phyloP scores from a whole-genome alignment of 768 basidiomycete species.

The Crucibulum laeve region DNA sequence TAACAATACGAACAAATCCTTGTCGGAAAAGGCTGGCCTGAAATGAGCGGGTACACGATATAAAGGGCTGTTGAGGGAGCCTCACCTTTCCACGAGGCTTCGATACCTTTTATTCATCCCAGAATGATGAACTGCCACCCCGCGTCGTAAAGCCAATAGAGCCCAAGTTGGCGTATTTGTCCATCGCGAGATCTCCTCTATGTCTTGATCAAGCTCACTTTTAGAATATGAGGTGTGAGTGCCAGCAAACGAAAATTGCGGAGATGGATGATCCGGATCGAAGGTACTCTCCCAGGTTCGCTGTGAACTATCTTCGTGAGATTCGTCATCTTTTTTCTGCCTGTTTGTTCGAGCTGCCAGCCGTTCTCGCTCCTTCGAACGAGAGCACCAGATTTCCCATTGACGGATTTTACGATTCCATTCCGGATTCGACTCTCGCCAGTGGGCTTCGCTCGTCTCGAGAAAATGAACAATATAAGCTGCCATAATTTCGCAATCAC shows the following conservation, averaged over 20 bases:
- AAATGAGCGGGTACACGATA: not conserved
- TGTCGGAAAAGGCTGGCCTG: constrained; percentile 51
- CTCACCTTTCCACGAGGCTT: constrained; percentile 50
- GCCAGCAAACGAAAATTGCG: constrained; percentile 59
- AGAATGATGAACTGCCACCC: constrained; percentile 66
- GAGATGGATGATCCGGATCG: constrained; percentile 51
- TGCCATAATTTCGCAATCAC: constrained; percentile 53
- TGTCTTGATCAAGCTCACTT: constrained; percentile 44
- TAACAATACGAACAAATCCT: constrained; percentile 60
- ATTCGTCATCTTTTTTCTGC: constrained; percentile 26
- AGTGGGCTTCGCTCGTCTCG: constrained; percentile 38
- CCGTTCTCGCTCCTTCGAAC: constrained; percentile 45
- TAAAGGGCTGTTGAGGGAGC: not conserved
- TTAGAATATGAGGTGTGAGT: constrained; percentile 35
- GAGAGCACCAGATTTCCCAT: constrained; percentile 46
- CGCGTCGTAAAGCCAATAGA: constrained; percentile 44
- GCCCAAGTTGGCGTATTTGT: constrained; percentile 39
- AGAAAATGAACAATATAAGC: constrained; percentile 29
- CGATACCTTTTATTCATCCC: constrained; percentile 67
- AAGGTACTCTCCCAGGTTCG: constrained; percentile 50
- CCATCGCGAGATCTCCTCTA: constrained; percentile 27
- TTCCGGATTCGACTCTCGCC: constrained; percentile 39
- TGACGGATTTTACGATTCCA: constrained; percentile 48
- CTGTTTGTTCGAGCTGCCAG: constrained; percentile 25
- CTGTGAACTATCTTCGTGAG: constrained; percentile 9